Conservation (phyloP, 2,329 filamentous ascomycete species). For the Epicoccum nigrum region DNA sequence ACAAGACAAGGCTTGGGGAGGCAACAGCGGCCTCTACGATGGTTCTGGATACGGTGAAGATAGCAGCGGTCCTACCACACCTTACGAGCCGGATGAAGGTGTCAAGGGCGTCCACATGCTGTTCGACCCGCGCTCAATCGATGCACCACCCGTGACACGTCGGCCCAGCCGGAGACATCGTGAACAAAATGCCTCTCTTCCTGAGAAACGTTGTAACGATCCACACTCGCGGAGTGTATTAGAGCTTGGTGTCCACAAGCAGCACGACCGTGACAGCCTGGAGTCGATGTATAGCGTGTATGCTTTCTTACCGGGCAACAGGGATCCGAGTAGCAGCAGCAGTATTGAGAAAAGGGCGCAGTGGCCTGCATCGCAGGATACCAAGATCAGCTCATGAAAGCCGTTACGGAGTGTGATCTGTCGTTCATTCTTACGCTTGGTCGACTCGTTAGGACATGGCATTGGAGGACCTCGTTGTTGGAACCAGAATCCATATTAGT, state of each 20-base stretch:
- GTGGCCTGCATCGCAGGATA: not conserved
- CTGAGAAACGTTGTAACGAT: not conserved
- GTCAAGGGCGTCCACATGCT: not conserved
- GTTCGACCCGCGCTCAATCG: not conserved
- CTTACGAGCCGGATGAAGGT: conserved; percentile 6
- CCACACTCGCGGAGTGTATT: not conserved
- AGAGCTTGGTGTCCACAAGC: not conserved
- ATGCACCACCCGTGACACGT: not conserved
- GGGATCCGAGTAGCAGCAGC: not conserved
- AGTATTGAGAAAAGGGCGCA: not conserved
- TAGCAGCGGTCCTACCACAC: conserved; percentile 1
- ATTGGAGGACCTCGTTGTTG: not conserved
- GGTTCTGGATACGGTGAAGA: conserved; percentile 33
- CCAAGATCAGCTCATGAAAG: conserved; percentile 1
- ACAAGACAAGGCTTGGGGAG: conserved; percentile 18
- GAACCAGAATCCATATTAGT: not conserved
- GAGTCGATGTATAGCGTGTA: conserved; percentile 8
- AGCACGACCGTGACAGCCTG: not conserved
- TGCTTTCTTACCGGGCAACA: not conserved
- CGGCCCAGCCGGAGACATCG: not conserved
- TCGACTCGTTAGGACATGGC: not conserved
- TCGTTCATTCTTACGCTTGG: conserved; percentile 7
- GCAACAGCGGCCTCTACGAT: conserved; percentile 31
- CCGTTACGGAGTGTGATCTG: not conserved
- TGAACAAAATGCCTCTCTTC: not conserved